These are phyloP conservation scores for Bacterosira constricta DNA, from an alignment of 108 stramenopile genomes.

Conservation along the genomic window DNA sequence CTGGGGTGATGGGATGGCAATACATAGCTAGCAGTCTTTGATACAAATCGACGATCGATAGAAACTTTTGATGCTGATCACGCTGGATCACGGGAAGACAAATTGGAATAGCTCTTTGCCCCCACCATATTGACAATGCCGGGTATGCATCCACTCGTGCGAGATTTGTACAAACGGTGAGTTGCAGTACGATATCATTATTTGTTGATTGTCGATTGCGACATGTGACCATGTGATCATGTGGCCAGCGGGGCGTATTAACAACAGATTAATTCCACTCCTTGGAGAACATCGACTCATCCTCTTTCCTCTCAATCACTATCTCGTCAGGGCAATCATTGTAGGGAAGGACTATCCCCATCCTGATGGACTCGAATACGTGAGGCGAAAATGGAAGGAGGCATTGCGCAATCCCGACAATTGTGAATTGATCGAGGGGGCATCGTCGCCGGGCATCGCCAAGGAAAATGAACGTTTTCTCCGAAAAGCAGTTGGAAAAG, in stretches of 20 bases:
- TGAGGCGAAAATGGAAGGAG: conserved; percentile 82
- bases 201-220: neutral
- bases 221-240: neutral
- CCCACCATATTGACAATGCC: too few species aligned
- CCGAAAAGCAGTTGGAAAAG: conserved; percentile 83
- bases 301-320: neutral
- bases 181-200: neutral
- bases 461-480: conserved; percentile 78
- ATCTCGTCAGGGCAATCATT: conserved; percentile 40
- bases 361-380: conserved; percentile 84
- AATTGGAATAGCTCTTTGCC: too few species aligned
- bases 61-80: too few species aligned
- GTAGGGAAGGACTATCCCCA: conserved; percentile 89
- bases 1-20: too few species aligned
- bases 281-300: conserved; percentile 66
- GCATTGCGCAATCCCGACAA: conserved; percentile 75
- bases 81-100: too few species aligned
- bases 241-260: neutral
- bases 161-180: conserved; percentile 91
- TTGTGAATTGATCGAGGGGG: conserved; percentile 32
- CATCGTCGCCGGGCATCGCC: neutral
- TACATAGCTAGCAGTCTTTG: too few species aligned
- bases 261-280: neutral
- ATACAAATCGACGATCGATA: too few species aligned
- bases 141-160: conserved; percentile 92